These are phyloP conservation scores for Mycena capillaripes DNA, from an alignment of 768 basidiomycete genomes.

Conservation along the genomic window DNA sequence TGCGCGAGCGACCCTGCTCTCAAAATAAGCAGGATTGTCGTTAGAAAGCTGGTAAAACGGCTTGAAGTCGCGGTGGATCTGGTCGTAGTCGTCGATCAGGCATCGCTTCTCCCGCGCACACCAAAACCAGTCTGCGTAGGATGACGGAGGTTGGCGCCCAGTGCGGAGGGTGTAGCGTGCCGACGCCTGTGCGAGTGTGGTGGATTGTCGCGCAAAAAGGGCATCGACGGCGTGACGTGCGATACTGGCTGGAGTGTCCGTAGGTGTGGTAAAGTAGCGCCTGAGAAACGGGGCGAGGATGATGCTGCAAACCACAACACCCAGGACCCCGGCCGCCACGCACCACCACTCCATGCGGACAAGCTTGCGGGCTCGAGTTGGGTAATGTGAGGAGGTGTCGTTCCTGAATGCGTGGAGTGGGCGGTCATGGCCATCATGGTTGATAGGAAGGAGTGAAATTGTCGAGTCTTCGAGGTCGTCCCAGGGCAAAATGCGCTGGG, in stretches of 20 bases:
- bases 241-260: background rate
- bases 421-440: background rate
- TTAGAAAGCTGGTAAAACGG: slow-evolving; percentile 18
- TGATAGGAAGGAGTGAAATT: background rate
- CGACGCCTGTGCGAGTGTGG: slow-evolving; percentile 12
- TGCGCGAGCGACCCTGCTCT: background rate
- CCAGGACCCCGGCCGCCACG: background rate
- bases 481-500: background rate
- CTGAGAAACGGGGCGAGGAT: background rate
- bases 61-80: slow-evolving; percentile 26
- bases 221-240: slow-evolving; percentile 4
- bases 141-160: slow-evolving; percentile 9
- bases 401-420: background rate
- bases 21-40: background rate
- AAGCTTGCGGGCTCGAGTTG: background rate
- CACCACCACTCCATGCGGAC: background rate
- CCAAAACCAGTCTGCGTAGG: slow-evolving; percentile 20
- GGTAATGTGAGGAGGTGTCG: background rate
- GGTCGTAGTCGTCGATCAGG: slow-evolving; percentile 33
- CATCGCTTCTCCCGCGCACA: slow-evolving; percentile 16
- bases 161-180: slow-evolving; percentile 18
- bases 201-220: slow-evolving; percentile 26
- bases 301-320: background rate
- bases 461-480: background rate
- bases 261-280: background rate